Base-by-base conservation (phyloP, 2,329 filamentous ascomycete genomes). In the Epicoccum nigrum region DNA sequence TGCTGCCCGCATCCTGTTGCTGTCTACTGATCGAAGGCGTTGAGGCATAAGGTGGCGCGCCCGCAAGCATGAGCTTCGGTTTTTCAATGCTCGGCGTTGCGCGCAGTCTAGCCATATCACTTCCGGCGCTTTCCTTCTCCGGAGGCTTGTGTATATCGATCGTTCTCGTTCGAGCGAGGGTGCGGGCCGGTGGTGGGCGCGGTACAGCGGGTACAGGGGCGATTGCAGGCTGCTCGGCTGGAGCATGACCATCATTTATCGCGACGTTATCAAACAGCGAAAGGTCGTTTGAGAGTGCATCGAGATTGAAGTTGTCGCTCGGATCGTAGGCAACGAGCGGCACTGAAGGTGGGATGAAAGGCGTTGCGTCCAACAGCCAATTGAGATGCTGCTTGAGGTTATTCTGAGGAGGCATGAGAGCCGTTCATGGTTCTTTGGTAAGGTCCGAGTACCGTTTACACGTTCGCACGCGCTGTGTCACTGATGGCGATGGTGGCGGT, bases 341-440 rank as follows among this genome's bases (percentile, higher is more conserved):
- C 42, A 54, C 45, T 33, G 64, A 60, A 34, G 67, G 60, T n/a
- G 77, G 76, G 39, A 79, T 54, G 57, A 76, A 76, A 33, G 78
- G 76, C 63, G 76, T 78, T 54, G 70, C 69, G 56, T 63, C 64
- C 48, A 79, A 63, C 65, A 81, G 70, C 79, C 79, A 81, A 55
- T 70, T 69, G 55, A 81, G 68, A 59, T 81, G 78, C 63, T 74
- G 72, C 53, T 64, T 68, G 55, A 81, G 67, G 58, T 81, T 81
- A 65, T 81, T 73, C 60, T 65, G 60, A 41, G 43, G 49, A 72
- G 78, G 79, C 78, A 80, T 80, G 45, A 67, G 65, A 60, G 59
- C 54, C 60, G 61, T 55, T 61, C 69, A 69, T 69, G 42, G 43
- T 68, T 41, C 21, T 44, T 12, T n/a, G 39, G 5, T 19, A 38